phyloP scores from a whole-genome alignment of 1,284 basidiomycete species.

The Tilletia caries region DNA sequence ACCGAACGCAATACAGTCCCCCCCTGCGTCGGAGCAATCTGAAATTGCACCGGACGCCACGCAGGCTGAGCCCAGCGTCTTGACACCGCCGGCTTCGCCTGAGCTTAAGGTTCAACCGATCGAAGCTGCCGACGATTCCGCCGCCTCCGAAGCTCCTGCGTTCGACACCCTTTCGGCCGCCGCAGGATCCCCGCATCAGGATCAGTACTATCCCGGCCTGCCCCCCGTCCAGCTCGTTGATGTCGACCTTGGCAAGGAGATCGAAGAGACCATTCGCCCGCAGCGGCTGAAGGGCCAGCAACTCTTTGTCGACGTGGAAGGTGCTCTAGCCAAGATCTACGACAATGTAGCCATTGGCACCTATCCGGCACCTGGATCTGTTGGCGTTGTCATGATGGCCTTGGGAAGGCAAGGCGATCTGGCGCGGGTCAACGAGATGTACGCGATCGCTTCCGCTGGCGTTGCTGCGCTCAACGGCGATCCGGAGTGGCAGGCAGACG shows the following conservation, averaged over 20 bases:
- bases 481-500: constrained; percentile 54
- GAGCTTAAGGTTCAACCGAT: no score
- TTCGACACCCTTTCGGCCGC: no score
- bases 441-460: constrained; percentile 57
- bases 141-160: no score
- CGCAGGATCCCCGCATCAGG: no score
- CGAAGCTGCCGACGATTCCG: no score
- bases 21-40: no score
- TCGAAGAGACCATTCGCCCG: constrained; percentile 16
- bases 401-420: constrained; percentile 58
- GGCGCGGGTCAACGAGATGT: constrained; percentile 58
- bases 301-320: constrained; percentile 20
- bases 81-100: no score
- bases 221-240: constrained; percentile 40
- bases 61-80: no score
- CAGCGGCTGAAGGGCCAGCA: constrained; percentile 13
- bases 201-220: constrained; percentile 16
- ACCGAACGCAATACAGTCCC: no score
- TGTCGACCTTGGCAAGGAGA: constrained; percentile 30
- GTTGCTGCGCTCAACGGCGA: constrained; percentile 33
- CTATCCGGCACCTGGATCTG: constrained; percentile 34
- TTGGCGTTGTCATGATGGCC: constrained; percentile 37
- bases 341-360: constrained; percentile 29
- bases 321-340: constrained; percentile 23
- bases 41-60: no score